Evolutionary conservation across 139 green algal genomes (phyloP), one percentile per base, ranked within the genome.

Genomic region (Chloropicon primus): DNA sequence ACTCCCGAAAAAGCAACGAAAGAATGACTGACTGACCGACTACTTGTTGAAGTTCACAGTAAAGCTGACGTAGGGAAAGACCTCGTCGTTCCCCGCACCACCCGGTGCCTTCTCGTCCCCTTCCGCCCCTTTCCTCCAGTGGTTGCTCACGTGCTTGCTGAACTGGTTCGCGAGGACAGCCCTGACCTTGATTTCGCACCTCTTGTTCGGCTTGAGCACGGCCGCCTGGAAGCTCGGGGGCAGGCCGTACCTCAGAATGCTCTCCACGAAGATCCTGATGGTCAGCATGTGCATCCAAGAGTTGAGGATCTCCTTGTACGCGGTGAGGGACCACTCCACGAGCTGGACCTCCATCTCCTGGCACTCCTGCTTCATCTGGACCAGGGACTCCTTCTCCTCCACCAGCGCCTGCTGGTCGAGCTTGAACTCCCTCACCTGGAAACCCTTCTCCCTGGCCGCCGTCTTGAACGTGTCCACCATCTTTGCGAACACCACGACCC

Each of bases 211-310:
- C 79, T 89, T 85, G 53, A 97, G 86, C 0, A 97, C 78, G 0
- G 85, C 90, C 0, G 88, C 86, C 71, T 93, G 83, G 72, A 88
- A 93, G 17, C 41, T 73, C 1, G 95, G 95, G 10, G 95, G 95
- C 76, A 99, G 87, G 21, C 95, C 95, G 81, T 99, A 99, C 1
- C 95, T 88, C 80, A 99, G 82, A 53, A 98, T 97, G 85, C 86
- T 94, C 85, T 99, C 95, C 53, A 96, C 91, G 84, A 99, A 99
- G 24, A 99, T 79, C 21, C 95, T 87, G 26, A 99, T 87, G 0
- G 90, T 90, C 22, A 81, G 88, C 22, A 97, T 81, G 84, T 99
- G 95, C 78, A 98, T 90, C 89, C 91, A 98, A 24, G 81, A 85
- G 76, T 75, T 85, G 82, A 98, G 97, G 0, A 90, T 91, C 90